Evolutionary conservation across 1,284 basidiomycete genomes (phyloP), one percentile per base, ranked within the genome.

Genomic region (Cutaneotrichosporon arboriforme): DNA sequence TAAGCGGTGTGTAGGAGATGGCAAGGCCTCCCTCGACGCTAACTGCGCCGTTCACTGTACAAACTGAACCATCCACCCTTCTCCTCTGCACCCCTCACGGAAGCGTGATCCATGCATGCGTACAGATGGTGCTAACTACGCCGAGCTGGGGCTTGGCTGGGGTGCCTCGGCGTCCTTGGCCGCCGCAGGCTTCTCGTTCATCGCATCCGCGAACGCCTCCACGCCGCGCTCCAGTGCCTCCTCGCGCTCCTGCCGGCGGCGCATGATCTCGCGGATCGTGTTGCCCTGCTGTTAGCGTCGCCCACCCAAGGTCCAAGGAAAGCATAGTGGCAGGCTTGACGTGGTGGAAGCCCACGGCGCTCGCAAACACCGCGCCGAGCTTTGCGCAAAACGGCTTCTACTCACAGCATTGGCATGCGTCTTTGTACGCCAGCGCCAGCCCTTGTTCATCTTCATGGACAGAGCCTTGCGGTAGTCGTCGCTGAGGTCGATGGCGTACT

Each of bases 241-340:
- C 69, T 86, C 84, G 65, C 84, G 77, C 74, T 78, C 76, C 51
- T 76, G 75, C 64, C 84, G 60, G 49, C 65, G 64, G 55, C 64
- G 58, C 69, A 69, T 70, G 52, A 74, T 72, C 46, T 65, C 69
- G 53, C 66, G 65, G 31, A 73, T 53, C 31, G 64, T 66, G 53
- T 70, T 68, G 42, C 71, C 73, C 73, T 74, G 56, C 8, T 14
- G 52, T 61, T 46, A 59, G 53, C 44, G 31, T 23, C n/a, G n/a
- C n/a, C n/a, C n/a, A n/a, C n/a, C n/a, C n/a, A n/a, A n/a, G n/a
- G n/a, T n/a, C n/a, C n/a, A n/a, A n/a, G n/a, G n/a, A n/a, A n/a
- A n/a, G n/a, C n/a, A n/a, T n/a, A n/a, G n/a, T n/a, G n/a, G n/a
- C n/a, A n/a, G n/a, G n/a, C n/a, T n/a, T n/a, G n/a, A n/a, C n/a